Evolutionary conservation across 164 flowering plant species (phyloP).

Genomic region (Litsea cubeba): DNA sequence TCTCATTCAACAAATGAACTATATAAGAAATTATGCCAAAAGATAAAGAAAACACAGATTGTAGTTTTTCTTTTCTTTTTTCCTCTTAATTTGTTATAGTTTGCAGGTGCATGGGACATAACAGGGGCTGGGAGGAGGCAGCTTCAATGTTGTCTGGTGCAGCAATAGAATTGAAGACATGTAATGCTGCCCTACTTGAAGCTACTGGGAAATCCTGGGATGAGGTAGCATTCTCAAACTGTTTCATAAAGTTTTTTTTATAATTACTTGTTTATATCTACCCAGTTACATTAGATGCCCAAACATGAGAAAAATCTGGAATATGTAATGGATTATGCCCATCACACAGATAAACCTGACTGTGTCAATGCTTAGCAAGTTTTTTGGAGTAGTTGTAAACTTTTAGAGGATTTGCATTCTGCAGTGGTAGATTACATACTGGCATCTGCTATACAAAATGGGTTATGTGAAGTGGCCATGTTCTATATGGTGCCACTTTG

Average conservation of each 20-base stretch:
- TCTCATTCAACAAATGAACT: neutral
- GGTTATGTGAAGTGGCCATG: neutral
- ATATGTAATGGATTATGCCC: neutral
- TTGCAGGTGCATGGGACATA: slow-evolving; percentile 97
- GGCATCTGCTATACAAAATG: neutral
- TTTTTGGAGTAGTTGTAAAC: neutral
- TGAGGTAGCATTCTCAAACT: slow-evolving; percentile 44
- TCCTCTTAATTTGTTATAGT: neutral
- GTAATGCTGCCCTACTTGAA: slow-evolving; percentile 94
- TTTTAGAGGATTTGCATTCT: neutral
- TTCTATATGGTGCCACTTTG: neutral
- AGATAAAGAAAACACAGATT: neutral
- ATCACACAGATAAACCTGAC: neutral
- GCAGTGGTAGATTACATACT: neutral
- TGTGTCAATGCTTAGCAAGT: neutral
- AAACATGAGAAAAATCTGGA: neutral
- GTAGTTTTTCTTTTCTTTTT: neutral
- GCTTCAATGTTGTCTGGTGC: slow-evolving; percentile 82
- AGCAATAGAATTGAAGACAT: slow-evolving; percentile 71
- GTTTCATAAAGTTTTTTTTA: neutral
- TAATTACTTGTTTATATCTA: neutral
- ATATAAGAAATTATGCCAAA: neutral
- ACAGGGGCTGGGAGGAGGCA: slow-evolving; percentile 98
- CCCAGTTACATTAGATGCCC: neutral
- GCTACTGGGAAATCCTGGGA: slow-evolving; percentile 83